Evolutionary conservation across 768 basidiomycete genomes (phyloP).

Genomic region (Collybia mongolica): DNA sequence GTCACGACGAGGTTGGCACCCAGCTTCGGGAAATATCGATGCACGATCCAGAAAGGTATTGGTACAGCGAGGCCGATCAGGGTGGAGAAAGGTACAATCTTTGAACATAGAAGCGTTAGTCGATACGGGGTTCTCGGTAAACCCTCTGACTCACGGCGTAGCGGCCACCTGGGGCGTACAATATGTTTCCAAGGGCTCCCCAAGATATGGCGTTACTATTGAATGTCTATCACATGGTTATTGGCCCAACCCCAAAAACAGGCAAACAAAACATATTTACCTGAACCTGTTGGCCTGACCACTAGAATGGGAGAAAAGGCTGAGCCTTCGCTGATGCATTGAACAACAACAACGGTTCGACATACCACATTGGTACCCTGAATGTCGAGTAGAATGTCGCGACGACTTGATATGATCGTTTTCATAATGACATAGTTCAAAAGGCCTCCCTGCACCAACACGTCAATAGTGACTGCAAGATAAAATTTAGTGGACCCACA

Average conservation of each 20-base stretch:
- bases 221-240: slow-evolving; percentile 22
- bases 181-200: slow-evolving; percentile 51
- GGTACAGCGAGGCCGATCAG: slow-evolving; percentile 52
- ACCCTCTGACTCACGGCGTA: slow-evolving; percentile 35
- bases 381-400: slow-evolving; percentile 46
- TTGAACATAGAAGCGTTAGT: slow-evolving; percentile 7
- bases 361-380: slow-evolving; percentile 54
- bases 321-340: not conserved
- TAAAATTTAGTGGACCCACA: slow-evolving; percentile 26
- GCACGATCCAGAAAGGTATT: slow-evolving; percentile 53
- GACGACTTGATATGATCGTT: slow-evolving; percentile 45
- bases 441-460: slow-evolving; percentile 26
- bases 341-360: slow-evolving; percentile 7
- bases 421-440: slow-evolving; percentile 57
- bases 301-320: slow-evolving; percentile 23
- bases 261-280: slow-evolving; percentile 7
- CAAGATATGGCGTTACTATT: slow-evolving; percentile 54
- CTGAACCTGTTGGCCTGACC: slow-evolving; percentile 44
- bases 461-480: not conserved
- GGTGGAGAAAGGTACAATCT: slow-evolving; percentile 46
- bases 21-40: slow-evolving; percentile 45
- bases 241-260: not conserved
- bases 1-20: slow-evolving; percentile 49
- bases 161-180: slow-evolving; percentile 44
- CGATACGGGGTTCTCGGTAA: slow-evolving; percentile 10